Evolutionary conservation across 371 early-diverging fungal species (phyloP), one percentile per base, ranked within the genome.

Genomic region (Mucor plumbeus): DNA sequence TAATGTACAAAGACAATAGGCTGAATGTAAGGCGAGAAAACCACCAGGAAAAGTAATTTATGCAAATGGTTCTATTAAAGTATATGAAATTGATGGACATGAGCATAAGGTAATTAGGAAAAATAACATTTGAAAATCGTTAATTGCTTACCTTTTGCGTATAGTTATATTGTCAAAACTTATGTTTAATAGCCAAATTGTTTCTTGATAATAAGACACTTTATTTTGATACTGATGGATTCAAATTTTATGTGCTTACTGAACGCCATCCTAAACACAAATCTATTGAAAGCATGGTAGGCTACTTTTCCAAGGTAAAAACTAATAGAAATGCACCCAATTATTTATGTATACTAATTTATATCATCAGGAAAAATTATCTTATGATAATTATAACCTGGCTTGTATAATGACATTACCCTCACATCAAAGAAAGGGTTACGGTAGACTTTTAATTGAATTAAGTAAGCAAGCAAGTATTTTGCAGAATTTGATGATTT

Each of bases 151-250:
- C 5, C 26, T 9, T 9, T 61, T 19, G 38, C 14, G 9, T 41
- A 19, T 55, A 94, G 85, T 81, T 91, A 17, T 99, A 97, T 76
- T 97, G 99, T 78, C 94, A 96, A 75, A 99, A 98, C 77, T 79
- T 99, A 34, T 97, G 97, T 36, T 83, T 99, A 35, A 78, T 99
- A 47, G 91, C 94, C 11, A 99, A 99, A 73, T 79, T 94, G 64
- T 99, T 99, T 81, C 81, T 99, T 58, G 99, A 99, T 78, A 97
- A 97, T 82, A 99, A 99, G 75, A 99, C 99, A 3, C 81, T 99
- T 14, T 98, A 97, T 69, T 99, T 96, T 76, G 99, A 99, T 69
- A 94, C 99, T 21, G 96, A 98, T 69, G 97, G 97, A 13, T 99
- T 99, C 75, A 84, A 95, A 59, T 99, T 99, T 67, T 99, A 99